Evolutionary conservation across 2,329 filamentous ascomycete genomes (phyloP), one percentile per base, ranked within the genome.

Genomic region (Fusarium incarnatum): DNA sequence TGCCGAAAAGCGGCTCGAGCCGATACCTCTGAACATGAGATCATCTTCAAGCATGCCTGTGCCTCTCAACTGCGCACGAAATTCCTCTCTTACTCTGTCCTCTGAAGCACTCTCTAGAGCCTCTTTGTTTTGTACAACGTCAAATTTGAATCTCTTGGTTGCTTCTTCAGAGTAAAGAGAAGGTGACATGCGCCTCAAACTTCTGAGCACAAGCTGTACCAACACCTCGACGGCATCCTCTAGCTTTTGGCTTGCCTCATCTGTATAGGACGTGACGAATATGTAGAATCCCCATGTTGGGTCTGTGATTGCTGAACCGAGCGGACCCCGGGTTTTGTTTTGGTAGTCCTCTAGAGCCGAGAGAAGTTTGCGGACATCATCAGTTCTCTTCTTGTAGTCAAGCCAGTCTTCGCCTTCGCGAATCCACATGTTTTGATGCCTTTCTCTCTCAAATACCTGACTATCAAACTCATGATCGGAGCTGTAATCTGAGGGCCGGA

Each of bases 251-350:
- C 23, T 25, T 22, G 48, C 27, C 18, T 20, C 7, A 23, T 34
- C 47, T 15, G 67, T 50, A 46, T 70, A 70, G 20, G 67, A 45
- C 3, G 63, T 68, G 32, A 68, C 40, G 34, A 71, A 64, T 27
- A 70, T 47, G 28, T 53, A 70, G 15, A 46, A 64, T 2, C 67
- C 67, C 67, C 67, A 70, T 18, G 67, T 70, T 28, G 65, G 64
- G n/a, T 64, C 64, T 27, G 56, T 55, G 18, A 10, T 12, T 15
- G 32, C 27, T 37, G 59, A 50, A 12, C 42, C 28, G 12, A 61
- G 32, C 10, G 49, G 49, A 22, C 62, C 49, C 25, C 42, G 44
- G 11, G 25, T 50, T 32, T 47, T 61, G 13, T 55, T 45, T n/a
- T 53, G 41, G n/a, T 54, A 48, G 11, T 18, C 32, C n/a, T 68